These are phyloP conservation scores for Carex littledalei DNA, from an alignment of 176 grass and related monocot genomes.

Conservation along the genomic window DNA sequence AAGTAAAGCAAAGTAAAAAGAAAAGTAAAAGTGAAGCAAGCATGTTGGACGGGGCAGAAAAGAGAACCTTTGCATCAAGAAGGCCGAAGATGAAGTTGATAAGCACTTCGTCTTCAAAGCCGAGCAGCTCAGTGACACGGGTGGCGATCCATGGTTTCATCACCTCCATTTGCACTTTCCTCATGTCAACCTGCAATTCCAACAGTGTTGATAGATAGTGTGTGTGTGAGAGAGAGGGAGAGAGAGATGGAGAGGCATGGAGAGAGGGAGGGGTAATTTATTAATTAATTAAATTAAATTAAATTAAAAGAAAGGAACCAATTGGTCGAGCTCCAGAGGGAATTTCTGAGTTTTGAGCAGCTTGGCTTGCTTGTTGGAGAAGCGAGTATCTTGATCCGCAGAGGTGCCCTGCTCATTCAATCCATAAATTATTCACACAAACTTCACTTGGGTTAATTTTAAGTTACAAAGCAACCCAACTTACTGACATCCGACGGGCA, in stretches of 20 bases:
- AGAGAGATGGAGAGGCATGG: not conserved
- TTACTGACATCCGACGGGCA: too few species aligned
- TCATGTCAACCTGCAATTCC: slow-evolving; percentile 57
- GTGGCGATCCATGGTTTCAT: slow-evolving; percentile 98
- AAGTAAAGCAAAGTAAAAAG: too few species aligned
- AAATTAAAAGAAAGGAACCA: slow-evolving; percentile 30
- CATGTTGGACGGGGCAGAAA: not conserved
- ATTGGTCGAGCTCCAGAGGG: slow-evolving; percentile 76
- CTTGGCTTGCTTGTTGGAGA: slow-evolving; percentile 99
- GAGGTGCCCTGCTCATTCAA: slow-evolving; percentile 65
- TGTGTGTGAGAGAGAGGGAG: too few species aligned
- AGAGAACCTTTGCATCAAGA: slow-evolving; percentile 65
- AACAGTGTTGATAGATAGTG: not conserved
- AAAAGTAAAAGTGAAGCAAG: not conserved
- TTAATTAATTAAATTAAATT: too few species aligned
- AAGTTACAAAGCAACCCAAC: not conserved
- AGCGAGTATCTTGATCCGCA: slow-evolving; percentile 91
- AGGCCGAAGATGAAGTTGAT: slow-evolving; percentile 96
- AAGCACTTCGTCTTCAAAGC: slow-evolving; percentile 94
- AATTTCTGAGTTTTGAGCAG: slow-evolving; percentile 91
- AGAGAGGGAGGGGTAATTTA: not conserved
- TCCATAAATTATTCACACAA: too few species aligned
- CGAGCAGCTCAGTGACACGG: slow-evolving; percentile 81
- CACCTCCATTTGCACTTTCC: slow-evolving; percentile 95
- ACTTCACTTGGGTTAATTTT: not conserved